Percentiles rank a stretch among this genome's conserved stretches.
Evolutionary conservation across 2,329 filamentous ascomycete genomes (phyloP).

Genomic region (Verticillium alfalfae): DNA sequence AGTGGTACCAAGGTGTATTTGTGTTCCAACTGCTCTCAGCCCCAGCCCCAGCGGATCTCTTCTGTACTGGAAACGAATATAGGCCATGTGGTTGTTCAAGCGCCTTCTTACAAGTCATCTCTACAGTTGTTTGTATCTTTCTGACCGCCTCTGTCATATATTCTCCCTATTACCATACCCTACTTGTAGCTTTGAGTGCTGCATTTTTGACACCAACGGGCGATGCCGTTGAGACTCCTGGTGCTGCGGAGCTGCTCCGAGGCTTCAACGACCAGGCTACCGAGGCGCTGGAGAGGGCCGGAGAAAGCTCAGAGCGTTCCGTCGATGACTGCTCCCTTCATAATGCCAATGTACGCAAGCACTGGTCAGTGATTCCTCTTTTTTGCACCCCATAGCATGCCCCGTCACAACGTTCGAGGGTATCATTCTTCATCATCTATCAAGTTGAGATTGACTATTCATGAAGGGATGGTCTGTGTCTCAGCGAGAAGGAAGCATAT

Average conservation of each 20-base stretch:
- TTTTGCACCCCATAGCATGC: neutral
- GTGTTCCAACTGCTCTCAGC: too few relatives aligned
- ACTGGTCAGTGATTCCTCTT: neutral
- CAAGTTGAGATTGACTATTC: neutral
- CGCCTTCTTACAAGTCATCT: too few relatives aligned
- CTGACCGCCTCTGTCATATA: neutral
- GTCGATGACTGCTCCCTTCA: neutral
- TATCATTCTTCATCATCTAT: neutral
- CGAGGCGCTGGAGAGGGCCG: neutral
- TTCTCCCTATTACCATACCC: neutral
- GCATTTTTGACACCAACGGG: neutral
- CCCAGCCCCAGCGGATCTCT: neutral
- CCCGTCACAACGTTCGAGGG: neutral
- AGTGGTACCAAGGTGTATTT: neutral
- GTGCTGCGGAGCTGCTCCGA: neutral
- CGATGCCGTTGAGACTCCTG: neutral
- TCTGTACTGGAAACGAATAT: neutral
- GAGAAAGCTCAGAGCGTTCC: neutral
- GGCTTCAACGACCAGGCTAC: neutral
- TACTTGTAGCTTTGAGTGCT: neutral
- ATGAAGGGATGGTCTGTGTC: constrained; percentile 14
- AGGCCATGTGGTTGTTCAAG: neutral
- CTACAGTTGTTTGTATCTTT: too few relatives aligned
- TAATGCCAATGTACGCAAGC: neutral
- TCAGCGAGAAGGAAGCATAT: constrained; percentile 11